Evolutionary conservation across 495 filamentous ascomycete species (phyloP).

Genomic region (Parmelia sp.): DNA sequence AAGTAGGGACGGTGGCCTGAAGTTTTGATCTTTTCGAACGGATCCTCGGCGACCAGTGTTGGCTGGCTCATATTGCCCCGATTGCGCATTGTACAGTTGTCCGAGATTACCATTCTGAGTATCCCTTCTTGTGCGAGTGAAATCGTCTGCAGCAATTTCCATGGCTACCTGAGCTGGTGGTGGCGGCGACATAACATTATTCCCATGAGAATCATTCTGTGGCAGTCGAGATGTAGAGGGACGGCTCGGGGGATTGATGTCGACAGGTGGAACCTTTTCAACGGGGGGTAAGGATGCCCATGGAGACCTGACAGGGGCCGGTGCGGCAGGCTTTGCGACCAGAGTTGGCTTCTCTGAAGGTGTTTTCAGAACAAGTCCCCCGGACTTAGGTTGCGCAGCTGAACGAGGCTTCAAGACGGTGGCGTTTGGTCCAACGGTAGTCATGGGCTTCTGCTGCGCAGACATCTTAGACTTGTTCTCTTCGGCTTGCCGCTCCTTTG

Average conservation of each 20-base stretch:
- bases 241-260: slow-evolving; percentile 37
- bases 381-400: slow-evolving; percentile 44
- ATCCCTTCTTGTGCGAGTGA: slow-evolving; percentile 81
- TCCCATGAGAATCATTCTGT: slow-evolving; percentile 29
- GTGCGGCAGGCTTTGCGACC: slow-evolving; percentile 71
- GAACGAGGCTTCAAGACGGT: slow-evolving; percentile 49
- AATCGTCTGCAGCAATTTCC: slow-evolving; percentile 92
- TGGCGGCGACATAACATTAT: slow-evolving; percentile 38
- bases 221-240: slow-evolving; percentile 28
- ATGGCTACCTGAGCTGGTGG: slow-evolving; percentile 46
- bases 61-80: slow-evolving; percentile 89
- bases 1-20: slow-evolving; percentile 70
- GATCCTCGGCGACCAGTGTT: slow-evolving; percentile 63
- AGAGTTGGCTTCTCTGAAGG: slow-evolving; percentile 67
- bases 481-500: slow-evolving; percentile 30
- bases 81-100: slow-evolving; percentile 90
- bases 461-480: slow-evolving; percentile 29
- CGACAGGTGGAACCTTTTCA: slow-evolving; percentile 68
- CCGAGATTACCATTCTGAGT: slow-evolving; percentile 53
- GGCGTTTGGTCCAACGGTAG: slow-evolving; percentile 47
- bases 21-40: slow-evolving; percentile 58
- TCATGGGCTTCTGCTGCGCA: slow-evolving; percentile 41
- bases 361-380: slow-evolving; percentile 55
- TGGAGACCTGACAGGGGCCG: slow-evolving; percentile 75
- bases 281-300: slow-evolving; percentile 85